These are phyloP conservation scores for Ophiocordyceps robertsii DNA, from an alignment of 2,329 filamentous ascomycete genomes.

Conservation along the genomic window DNA sequence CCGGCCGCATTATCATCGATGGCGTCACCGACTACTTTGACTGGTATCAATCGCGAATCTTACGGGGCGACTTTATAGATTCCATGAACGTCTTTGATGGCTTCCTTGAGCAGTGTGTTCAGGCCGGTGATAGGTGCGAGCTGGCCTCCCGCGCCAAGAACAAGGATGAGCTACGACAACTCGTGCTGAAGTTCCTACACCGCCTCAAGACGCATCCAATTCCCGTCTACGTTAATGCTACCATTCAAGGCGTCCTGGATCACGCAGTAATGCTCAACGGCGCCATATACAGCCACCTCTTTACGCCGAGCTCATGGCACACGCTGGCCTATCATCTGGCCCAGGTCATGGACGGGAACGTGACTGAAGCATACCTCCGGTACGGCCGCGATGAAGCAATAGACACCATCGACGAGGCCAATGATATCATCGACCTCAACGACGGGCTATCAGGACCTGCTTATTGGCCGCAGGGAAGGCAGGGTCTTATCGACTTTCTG, in stretches of 20 bases:
- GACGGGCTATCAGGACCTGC: constrained; percentile 10
- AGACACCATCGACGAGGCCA: constrained; percentile 9
- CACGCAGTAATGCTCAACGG: constrained; percentile 19
- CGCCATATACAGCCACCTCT: constrained; percentile 22
- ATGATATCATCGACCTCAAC: constrained; percentile 12
- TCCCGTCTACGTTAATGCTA: constrained; percentile 26
- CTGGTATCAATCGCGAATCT: constrained; percentile 15
- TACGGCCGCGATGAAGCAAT: constrained; percentile 13
- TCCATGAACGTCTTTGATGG: constrained; percentile 16
- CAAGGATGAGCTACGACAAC: constrained; percentile 18
- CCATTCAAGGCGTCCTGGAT: constrained; percentile 23
- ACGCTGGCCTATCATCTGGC: constrained; percentile 19
- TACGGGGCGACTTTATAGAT: constrained; percentile 13
- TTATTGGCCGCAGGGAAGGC: constrained; percentile 18
- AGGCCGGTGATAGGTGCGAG: constrained; percentile 31
- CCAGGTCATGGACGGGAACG: constrained; percentile 23
- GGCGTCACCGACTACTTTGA: constrained; percentile 19
- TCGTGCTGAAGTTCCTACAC: constrained; percentile 17
- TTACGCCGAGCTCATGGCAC: constrained; percentile 23
- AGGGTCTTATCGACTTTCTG: constrained; percentile 19
- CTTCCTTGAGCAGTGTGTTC: constrained; percentile 21
- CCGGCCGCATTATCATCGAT: constrained; percentile 20
- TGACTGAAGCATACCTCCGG: constrained; percentile 20
- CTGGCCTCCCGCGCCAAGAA: constrained; percentile 22
- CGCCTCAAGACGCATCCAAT: constrained; percentile 24